Evolutionary conservation across 2,329 filamentous ascomycete species (phyloP), one percentile per base, ranked within the genome.

Genomic region (Claviceps sp.): DNA sequence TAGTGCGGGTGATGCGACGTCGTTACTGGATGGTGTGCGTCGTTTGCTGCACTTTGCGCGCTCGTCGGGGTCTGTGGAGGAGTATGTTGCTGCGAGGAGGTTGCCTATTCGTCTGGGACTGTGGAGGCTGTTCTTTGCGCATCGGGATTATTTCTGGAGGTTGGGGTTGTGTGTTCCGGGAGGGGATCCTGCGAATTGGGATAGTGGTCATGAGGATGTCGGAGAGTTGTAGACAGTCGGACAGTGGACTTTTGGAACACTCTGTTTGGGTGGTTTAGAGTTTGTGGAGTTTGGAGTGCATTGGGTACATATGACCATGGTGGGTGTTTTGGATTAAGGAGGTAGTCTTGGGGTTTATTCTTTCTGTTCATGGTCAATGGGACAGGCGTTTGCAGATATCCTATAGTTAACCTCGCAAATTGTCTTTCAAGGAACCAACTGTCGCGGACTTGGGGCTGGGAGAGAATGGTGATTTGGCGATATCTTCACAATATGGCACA

Each of bases 61-160:
- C 22, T 58, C 60, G 30, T 60, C 63, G 41, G 50, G 55, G 11
- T 53, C 68, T 9, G 52, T 55, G 13, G 42, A 57, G 16, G 61
- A 61, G 18, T 56, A 59, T 49, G 52, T 54, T 22, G 52, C 57
- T 41, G 53, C 55, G 20, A 57, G 82, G 14, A 82, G 68, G 74
- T 78, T 71, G 67, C 82, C 61, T 63, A 76, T 58, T 61, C 66
- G 78, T 67, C 65, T 90, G 60, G 87, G 85, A 65, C 76, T 94
- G n/a, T 95, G 91, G 89, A 82, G 95, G 68, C 71, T 96, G 7
- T 84, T 97, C 63, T 95, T 94, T 67, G 87, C 90, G 1, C 93
- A 98, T 69, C 75, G 93, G 41, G 93, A 98, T 70, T 98, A 98
- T 67, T 97, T 98, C 68, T 95, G 89, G 87, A 77, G 93, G 52